A percentile compares a stretch with the other conserved stretches of the same genome.
phyloP scores from a whole-genome alignment of 2,329 filamentous ascomycete species.

The Diaporthe ampelina region DNA sequence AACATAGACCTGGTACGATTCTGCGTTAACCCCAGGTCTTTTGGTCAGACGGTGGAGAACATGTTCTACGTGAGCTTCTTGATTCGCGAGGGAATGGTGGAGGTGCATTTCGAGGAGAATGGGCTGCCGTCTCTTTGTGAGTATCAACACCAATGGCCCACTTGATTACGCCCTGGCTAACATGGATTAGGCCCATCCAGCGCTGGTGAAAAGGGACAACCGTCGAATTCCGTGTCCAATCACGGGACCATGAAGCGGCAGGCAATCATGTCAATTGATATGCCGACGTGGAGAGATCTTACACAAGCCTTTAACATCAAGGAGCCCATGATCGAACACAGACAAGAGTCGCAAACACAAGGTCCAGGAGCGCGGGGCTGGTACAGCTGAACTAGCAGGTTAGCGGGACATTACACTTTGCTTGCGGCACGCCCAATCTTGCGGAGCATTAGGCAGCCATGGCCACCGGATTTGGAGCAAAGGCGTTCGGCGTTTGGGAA shows the following conservation, averaged over 20 bases:
- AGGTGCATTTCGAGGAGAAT: slow-evolving; percentile 79
- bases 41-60: slow-evolving; percentile 96
- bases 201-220: slow-evolving; percentile 52
- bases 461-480: not conserved
- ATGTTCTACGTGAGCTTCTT: slow-evolving; percentile 97
- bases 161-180: not conserved
- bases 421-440: not conserved
- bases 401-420: not conserved
- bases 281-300: slow-evolving; percentile 84
- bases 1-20: slow-evolving; percentile 88
- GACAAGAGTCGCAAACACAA: slow-evolving; percentile 69
- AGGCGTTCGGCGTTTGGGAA: slow-evolving; percentile 14
- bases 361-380: slow-evolving; percentile 72
- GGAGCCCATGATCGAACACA: slow-evolving; percentile 88
- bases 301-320: slow-evolving; percentile 82
- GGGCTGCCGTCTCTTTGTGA: slow-evolving; percentile 85
- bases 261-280: slow-evolving; percentile 90
- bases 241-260: slow-evolving; percentile 80
- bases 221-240: slow-evolving; percentile 56
- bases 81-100: slow-evolving; percentile 85
- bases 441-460: not conserved
- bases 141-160: slow-evolving; percentile 51
- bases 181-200: slow-evolving; percentile 10
- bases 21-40: slow-evolving; percentile 89
- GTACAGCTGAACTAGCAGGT: slow-evolving; percentile 65